phyloP scores from a whole-genome alignment of 2,329 filamentous ascomycete species.

The Pestalotiopsis sp. region DNA sequence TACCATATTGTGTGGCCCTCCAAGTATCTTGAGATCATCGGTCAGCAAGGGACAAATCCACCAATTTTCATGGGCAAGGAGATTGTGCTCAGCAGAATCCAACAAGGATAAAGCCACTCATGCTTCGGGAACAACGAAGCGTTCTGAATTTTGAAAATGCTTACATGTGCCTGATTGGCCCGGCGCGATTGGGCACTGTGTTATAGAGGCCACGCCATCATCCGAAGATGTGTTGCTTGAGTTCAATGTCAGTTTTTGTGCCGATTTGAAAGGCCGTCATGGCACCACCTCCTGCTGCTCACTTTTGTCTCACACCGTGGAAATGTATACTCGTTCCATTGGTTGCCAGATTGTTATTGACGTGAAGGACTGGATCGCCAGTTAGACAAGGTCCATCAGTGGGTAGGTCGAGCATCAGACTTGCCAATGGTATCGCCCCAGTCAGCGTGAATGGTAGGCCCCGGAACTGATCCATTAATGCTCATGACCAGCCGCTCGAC shows the following conservation, averaged over 20 bases:
- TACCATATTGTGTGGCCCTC: constrained; percentile 45
- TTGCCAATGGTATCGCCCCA: constrained; percentile 47
- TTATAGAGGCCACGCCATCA: constrained; percentile 57
- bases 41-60: neutral
- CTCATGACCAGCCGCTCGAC: constrained; percentile 31
- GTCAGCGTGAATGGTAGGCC: constrained; percentile 43
- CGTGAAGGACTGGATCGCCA: constrained; percentile 43
- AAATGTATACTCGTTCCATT: constrained; percentile 67
- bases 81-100: neutral
- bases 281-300: neutral
- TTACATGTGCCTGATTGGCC: constrained; percentile 53
- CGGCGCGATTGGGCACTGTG: constrained; percentile 53
- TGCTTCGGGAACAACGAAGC: neutral
- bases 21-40: neutral
- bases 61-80: neutral
- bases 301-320: constrained; percentile 62
- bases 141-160: constrained; percentile 32
- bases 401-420: constrained; percentile 14
- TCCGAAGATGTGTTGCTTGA: constrained; percentile 48
- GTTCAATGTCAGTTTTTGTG: neutral
- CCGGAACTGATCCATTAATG: constrained; percentile 39
- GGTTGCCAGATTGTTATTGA: constrained; percentile 51
- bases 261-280: neutral
- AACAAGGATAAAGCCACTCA: neutral
- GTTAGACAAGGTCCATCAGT: constrained; percentile 2